A percentile compares a stretch with the other conserved stretches of the same genome.
phyloP scores from a whole-genome alignment of 208 protist genomes.

The Trypanosoma boissoni region DNA sequence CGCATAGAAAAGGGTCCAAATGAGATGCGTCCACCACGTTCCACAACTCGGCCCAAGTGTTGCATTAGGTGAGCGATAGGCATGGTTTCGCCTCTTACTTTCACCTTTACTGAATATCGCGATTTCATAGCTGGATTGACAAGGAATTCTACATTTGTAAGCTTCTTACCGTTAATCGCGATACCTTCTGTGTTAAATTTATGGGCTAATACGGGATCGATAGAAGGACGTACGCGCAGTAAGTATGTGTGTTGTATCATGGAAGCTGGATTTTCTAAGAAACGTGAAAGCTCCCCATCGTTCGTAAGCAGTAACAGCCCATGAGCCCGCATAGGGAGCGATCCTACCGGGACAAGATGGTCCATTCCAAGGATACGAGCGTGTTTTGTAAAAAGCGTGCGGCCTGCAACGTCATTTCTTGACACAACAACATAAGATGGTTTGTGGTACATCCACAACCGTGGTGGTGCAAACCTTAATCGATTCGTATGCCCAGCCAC shows the following conservation, averaged over 20 bases:
- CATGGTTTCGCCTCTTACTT: conserved; percentile 71
- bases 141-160: conserved; percentile 65
- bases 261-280: conserved; percentile 69
- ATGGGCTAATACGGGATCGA: conserved; percentile 82
- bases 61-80: conserved; percentile 79
- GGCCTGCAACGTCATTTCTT: conserved; percentile 67
- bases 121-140: conserved; percentile 82
- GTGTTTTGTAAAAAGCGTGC: conserved; percentile 75
- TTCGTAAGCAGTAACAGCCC: conserved; percentile 86
- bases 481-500: conserved; percentile 66
- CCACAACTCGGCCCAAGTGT: conserved; percentile 72
- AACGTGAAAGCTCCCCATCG: conserved; percentile 84
- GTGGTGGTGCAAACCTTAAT: conserved; percentile 72
- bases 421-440: conserved; percentile 85
- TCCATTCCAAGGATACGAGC: conserved; percentile 83
- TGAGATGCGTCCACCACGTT: conserved; percentile 81
- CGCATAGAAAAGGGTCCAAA: conserved; percentile 81
- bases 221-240: conserved; percentile 73
- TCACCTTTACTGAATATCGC: conserved; percentile 81
- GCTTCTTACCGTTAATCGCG: conserved; percentile 70
- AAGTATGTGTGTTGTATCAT: conserved; percentile 88
- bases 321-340: conserved; percentile 80
- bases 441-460: conserved; percentile 91
- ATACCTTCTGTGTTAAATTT: conserved; percentile 83
- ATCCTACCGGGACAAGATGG: conserved; percentile 85